Base-by-base conservation (phyloP, 371 early-diverging fungal species). In the Haplosporangium sp. region DNA sequence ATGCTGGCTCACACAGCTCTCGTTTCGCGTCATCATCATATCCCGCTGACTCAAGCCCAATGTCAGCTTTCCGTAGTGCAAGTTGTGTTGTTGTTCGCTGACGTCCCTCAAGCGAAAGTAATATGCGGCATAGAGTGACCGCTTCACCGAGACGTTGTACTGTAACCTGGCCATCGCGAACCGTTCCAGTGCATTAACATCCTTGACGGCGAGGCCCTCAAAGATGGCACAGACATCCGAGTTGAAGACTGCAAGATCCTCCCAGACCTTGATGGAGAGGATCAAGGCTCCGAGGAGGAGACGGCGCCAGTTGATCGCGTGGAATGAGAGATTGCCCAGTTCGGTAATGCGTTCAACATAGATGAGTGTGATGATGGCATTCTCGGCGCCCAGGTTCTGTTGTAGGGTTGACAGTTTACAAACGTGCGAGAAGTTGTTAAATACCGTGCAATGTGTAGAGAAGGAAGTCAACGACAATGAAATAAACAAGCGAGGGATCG, bases 231-330 rank as follows among this genome's bases (percentile, higher is more conserved):
- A 87, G 67, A 93, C 94, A 67, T 95, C 95, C 6, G 87, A 84
- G 73, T 95, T 95, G 86, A 92, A 95, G 20, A 95, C 92, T 2
- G 95, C 94, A 63, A 92, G 91, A 66, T 95, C 95, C 69, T 95
- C 95, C 95, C 94, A 95, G 0, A 94, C 93, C 73, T 95, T 95
- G 55, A 91, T 86, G 2, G 94, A 91, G 16, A 92, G 81, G 20
- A 95, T 60, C 14, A 94, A 66, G 0, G 86, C 90, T 0, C 91
- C 91, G 12, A 95, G 83, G 3, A 92, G 72, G n/a, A 88, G 85
- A 14, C 91, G 74, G 7, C 91, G 87, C 94, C 95, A 95, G 60
- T 92, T 95, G 59, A 80, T 83, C 12, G 90, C 86, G 52, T 89
- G 88, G 37, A 94, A 79, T 5, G 84, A 82, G 48, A 94, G 80